Evolutionary conservation across 805 yeast genomes (phyloP), one percentile per base, ranked within the genome.

Genomic region (Clavispora carvajalis): DNA sequence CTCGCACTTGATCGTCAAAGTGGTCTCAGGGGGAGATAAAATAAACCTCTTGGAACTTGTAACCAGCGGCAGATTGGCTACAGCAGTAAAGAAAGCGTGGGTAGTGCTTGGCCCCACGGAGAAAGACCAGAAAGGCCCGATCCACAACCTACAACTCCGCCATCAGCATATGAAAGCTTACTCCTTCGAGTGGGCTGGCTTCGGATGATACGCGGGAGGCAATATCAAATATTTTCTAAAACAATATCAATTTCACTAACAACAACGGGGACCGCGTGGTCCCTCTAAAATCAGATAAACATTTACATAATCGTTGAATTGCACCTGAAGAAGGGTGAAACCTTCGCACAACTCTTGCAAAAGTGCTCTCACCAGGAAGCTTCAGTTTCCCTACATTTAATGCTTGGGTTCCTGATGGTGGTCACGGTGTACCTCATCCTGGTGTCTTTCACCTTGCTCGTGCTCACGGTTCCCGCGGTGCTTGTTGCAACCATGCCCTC

Each of bases 111-210:
- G 74, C 19, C 62, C n/a, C n/a, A n/a, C n/a, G 58, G 24, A 40
- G 25, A 9, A 50, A 2, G 48, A 42, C 13, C 16, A 56, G 45
- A 1, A 48, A 43, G 15, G 38, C 39, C 22, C 6, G 11, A 9
- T 11, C n/a, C 35, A 36, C 25, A 35, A 22, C 17, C 21, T 23
- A n/a, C 25, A 22, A 6, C 17, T 15, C 5, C 22, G 10, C 25
- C 17, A 25, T 19, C 16, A 15, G n/a, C n/a, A 21, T 19, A 63
- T 65, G 12, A 65, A 62, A 35, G 74, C 75, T 13, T 91, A 78
- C 55, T 83, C 95, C 5, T 67, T 91, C 2, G 96, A 91, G 62
- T 91, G 99, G 99, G 89, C 98, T 0, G 97, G 96, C 0, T 91
- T 91, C 65, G 97, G 96, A 42, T 88, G 59, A 46, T n/a, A n/a